phyloP scores from a whole-genome alignment of 495 filamentous ascomycete species.

The Penicillium alfredii region DNA sequence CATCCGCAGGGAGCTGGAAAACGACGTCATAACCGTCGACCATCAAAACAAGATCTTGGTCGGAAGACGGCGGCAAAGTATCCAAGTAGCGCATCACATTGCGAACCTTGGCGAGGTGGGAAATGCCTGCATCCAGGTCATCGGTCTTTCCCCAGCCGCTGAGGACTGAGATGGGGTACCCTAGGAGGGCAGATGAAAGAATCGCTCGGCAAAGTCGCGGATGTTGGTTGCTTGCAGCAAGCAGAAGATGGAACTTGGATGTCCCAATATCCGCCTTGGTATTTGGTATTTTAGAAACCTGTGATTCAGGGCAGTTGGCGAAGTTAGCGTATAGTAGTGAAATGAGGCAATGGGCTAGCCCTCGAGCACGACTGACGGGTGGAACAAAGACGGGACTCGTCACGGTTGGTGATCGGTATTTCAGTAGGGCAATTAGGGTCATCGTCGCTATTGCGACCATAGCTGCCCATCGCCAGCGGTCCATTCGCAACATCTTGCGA shows the following conservation, averaged over 20 bases:
- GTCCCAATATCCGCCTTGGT: not conserved
- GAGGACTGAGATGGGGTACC: conserved; percentile 10
- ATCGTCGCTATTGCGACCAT: conserved; percentile 5
- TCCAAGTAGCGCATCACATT: conserved; percentile 12
- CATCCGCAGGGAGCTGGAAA: conserved; percentile 12
- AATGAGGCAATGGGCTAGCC: not conserved
- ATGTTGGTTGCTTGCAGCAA: conserved; percentile 7
- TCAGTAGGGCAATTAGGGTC: conserved; percentile 6
- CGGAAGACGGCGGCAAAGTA: conserved; percentile 5
- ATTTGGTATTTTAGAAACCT: no score
- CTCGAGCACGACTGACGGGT: no score
- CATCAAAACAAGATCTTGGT: conserved; percentile 15
- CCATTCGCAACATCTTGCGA: conserved; percentile 1
- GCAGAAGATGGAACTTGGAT: conserved; percentile 13
- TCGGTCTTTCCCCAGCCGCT: conserved; percentile 16
- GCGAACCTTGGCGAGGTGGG: conserved; percentile 14
- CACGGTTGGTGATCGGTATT: conserved; percentile 3
- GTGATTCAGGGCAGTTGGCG: no score
- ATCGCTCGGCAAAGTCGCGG: conserved; percentile 11
- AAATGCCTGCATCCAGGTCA: conserved; percentile 11
- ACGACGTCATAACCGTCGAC: conserved; percentile 13
- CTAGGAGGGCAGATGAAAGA: conserved; percentile 9
- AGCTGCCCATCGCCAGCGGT: conserved; percentile 15
- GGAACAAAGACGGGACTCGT: not conserved
- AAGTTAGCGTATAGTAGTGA: not conserved